Conservation (phyloP, 1,284 basidiomycete genomes). For the Sporisorium graminicola region DNA sequence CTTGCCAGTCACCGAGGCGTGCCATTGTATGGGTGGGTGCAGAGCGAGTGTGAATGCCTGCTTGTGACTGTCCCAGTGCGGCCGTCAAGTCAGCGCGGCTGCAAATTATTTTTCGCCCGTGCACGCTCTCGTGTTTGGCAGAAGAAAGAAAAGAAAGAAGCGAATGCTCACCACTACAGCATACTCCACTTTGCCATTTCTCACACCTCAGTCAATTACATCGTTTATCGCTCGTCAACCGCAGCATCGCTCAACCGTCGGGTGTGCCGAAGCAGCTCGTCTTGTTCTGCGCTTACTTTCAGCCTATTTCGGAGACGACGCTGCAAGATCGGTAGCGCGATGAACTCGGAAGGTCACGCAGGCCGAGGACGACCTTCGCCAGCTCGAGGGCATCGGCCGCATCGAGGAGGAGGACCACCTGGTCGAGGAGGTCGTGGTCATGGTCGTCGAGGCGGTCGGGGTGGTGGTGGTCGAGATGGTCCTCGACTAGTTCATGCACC, state of each 20-base stretch:
- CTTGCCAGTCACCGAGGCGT: neutral
- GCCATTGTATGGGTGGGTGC: constrained; percentile 4
- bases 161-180: no score
- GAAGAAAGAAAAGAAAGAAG: neutral
- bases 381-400: constrained; percentile 11
- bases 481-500: neutral
- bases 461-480: constrained; percentile 6
- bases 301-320: neutral
- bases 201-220: neutral
- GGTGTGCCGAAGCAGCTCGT: constrained; percentile 1
- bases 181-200: constrained; percentile 4
- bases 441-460: constrained; percentile 11
- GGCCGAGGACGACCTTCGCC: constrained; percentile 6
- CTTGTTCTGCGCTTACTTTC: neutral
- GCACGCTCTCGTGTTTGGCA: neutral
- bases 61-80: neutral
- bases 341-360: constrained; percentile 8
- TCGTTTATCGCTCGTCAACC: neutral
- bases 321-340: neutral
- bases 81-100: neutral
- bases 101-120: constrained; percentile 5
- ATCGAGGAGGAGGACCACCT: constrained; percentile 11
- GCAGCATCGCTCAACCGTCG: neutral
- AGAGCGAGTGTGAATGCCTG: constrained; percentile 5
- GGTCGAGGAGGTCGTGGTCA: constrained; percentile 7